phyloP scores from a whole-genome alignment of 345 rosid genomes.

The Tarenaya hassleriana region DNA sequence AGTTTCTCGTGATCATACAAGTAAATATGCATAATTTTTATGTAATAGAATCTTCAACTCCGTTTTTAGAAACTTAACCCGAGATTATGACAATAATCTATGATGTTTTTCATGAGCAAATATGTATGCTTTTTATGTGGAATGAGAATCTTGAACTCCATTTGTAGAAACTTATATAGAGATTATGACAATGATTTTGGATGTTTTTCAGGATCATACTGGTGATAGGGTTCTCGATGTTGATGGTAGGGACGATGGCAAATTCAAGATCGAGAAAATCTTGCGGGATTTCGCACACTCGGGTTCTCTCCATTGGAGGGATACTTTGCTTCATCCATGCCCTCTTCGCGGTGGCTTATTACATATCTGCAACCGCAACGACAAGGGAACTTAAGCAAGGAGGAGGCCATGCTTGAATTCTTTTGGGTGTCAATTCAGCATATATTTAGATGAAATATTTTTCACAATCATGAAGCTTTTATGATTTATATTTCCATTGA shows the following conservation, averaged over 20 bases:
- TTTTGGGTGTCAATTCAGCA: background rate
- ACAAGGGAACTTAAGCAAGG: constrained; percentile 29
- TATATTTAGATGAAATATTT: background rate
- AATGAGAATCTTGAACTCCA: no score
- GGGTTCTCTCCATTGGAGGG: constrained; percentile 62
- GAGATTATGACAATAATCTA: no score
- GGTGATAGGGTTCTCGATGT: constrained; percentile 65
- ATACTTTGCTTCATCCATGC: constrained; percentile 80
- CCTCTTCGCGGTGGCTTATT: constrained; percentile 55
- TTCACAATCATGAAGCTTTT: no score
- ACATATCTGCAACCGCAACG: constrained; percentile 67
- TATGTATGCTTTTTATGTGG: no score
- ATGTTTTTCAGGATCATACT: constrained; percentile 39
- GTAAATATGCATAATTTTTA: no score
- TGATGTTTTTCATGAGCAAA: no score
- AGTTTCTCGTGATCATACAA: no score
- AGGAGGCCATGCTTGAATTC: constrained; percentile 20
- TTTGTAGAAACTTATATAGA: background rate
- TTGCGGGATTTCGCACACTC: constrained; percentile 58
- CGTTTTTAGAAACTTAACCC: background rate
- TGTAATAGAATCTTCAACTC: no score
- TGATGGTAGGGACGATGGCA: constrained; percentile 53
- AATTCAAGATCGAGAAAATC: constrained; percentile 63
- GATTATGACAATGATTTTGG: no score
- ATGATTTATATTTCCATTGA: no score